These are phyloP conservation scores for Endothia cerciana DNA, from an alignment of 2,329 filamentous ascomycete genomes.

Conservation along the genomic window DNA sequence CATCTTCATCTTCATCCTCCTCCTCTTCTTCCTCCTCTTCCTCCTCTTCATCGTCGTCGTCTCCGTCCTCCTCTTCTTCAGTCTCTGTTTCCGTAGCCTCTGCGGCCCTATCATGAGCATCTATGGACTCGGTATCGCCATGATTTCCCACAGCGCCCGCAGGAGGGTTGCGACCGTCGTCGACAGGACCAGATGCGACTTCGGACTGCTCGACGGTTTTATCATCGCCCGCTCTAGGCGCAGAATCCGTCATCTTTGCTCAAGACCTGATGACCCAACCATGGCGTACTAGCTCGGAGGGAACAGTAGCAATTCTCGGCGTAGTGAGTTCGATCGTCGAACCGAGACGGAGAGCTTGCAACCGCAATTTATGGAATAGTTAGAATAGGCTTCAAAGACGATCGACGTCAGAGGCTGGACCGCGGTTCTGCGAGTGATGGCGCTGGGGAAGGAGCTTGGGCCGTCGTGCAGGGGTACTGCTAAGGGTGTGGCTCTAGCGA, in stretches of 20 bases:
- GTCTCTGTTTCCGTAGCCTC: slow-evolving; percentile 10
- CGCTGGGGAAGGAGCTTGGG: slow-evolving; percentile 2
- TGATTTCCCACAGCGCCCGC: too few relatives aligned
- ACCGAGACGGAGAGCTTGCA: slow-evolving; percentile 1
- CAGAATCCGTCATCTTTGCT: slow-evolving; percentile 30
- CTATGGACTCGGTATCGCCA: neutral
- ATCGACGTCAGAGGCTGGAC: slow-evolving; percentile 26
- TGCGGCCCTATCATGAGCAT: neutral
- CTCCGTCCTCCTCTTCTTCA: slow-evolving; percentile 38
- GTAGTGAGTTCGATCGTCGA: neutral
- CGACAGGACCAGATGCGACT: neutral
- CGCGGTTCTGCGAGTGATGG: slow-evolving; percentile 3
- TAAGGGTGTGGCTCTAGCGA: neutral
- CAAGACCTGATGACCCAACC: slow-evolving; percentile 25
- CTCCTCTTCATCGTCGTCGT: slow-evolving; percentile 49
- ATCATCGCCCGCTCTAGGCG: slow-evolving; percentile 25
- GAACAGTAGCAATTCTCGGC: neutral
- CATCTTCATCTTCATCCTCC: slow-evolving; percentile 71
- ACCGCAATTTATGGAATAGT: neutral
- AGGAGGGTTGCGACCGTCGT: neutral
- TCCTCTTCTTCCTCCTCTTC: slow-evolving; percentile 56
- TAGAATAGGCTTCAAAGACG: slow-evolving; percentile 1
- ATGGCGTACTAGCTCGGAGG: slow-evolving; percentile 23
- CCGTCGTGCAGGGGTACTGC: slow-evolving; percentile 1
- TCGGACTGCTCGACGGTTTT: slow-evolving; percentile 22